Conservation (phyloP, 306 rosid species). For the Prunus salicina region DNA sequence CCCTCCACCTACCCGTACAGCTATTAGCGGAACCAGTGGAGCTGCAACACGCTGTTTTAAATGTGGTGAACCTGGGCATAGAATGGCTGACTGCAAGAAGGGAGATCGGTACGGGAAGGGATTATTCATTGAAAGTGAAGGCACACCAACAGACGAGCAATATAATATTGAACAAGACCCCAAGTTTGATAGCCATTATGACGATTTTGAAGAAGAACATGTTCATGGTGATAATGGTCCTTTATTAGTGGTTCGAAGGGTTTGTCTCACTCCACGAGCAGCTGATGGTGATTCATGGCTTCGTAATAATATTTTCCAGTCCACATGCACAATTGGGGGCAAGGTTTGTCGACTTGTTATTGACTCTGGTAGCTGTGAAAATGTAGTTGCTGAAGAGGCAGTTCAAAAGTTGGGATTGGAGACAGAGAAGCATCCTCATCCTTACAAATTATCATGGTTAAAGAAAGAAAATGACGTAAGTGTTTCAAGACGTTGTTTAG, state of each 20-base stretch:
- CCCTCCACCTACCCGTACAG: too few relatives aligned
- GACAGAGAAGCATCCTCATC: neutral
- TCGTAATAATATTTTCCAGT: neutral
- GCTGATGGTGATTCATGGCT: neutral
- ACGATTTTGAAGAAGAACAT: neutral
- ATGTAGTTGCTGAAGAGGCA: neutral
- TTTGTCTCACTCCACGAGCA: neutral
- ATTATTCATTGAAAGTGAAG: too few relatives aligned
- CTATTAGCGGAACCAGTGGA: too few relatives aligned
- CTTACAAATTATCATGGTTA: neutral
- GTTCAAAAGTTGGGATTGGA: neutral
- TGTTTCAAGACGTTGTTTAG: neutral
- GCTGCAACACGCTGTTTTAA: too few relatives aligned
- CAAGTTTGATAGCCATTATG: neutral
- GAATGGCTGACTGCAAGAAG: too few relatives aligned
- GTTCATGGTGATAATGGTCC: neutral
- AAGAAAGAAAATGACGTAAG: neutral
- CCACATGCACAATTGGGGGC: neutral
- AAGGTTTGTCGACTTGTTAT: neutral
- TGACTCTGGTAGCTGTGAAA: neutral
- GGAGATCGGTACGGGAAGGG: too few relatives aligned
- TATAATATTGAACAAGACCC: neutral
- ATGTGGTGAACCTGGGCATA: too few relatives aligned
- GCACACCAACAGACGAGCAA: neutral
- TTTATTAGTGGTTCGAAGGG: neutral